Base-by-base conservation (phyloP, 163 green algal genomes). In the Scenedesmus sp. region DNA sequence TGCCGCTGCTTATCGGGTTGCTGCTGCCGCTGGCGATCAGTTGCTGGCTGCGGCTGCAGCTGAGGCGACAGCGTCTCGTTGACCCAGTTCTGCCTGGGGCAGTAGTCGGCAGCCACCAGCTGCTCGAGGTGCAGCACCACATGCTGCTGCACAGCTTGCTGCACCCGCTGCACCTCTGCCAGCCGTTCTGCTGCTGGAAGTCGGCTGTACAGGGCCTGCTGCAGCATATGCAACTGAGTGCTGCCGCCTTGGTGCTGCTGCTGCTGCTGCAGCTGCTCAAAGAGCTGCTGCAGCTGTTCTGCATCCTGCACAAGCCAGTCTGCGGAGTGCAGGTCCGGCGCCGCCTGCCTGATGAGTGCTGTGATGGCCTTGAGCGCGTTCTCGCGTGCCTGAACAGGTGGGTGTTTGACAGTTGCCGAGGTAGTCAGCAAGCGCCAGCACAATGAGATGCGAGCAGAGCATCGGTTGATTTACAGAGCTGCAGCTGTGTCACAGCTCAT, bases 271-370 rank as follows among this genome's bases (percentile, higher is more conserved):
- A 70, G 37, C 84, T 81, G 61, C 61, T 76, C 65, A 18, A 76
- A 76, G 65, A 76, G 65, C 26, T 76, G 65, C 5, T 30, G 78
- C 37, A 84, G 78, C 35, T 53, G 78, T 16, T 15, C 42, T 20
- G 40, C 35, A 24, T 84, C 78, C 78, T 84, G 78, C 43, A 84
- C 35, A 33, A 10, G 40, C 78, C 78, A 84, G 78, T 35, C 35
- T 51, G 24, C 78, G 42, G 18, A 35, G 12, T 90, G 85, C 46
- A 90, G 22, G 85, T 90, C 85, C 4, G 85, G 85, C 13, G 85
- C 85, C 53, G 85, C 85, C 33, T 81, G 61, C 20, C 35, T 35
- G 44, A 79, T 51, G 30, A 89, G 73, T 24, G 84, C 83, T 37
- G 68, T 86, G 49, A 86, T 43, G 37, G 82, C 70, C 6, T 78